Base-by-base conservation (phyloP, 2,329 filamentous ascomycete species). In the Clarireedia homoeocarpa region DNA sequence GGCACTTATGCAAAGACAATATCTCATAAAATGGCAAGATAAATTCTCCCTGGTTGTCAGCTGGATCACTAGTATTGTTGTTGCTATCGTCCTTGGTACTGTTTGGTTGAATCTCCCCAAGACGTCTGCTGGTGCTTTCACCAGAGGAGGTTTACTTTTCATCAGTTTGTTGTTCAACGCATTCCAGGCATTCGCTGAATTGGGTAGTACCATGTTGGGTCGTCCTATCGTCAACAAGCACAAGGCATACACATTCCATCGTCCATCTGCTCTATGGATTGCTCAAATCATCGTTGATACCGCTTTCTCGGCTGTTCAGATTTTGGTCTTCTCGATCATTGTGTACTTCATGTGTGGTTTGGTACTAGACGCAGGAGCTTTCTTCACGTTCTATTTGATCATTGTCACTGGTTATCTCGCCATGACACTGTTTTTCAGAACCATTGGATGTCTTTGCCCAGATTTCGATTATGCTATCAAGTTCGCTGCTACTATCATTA, bases 401-500 rank as follows among this genome's bases (percentile, higher is more conserved):
- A 80, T 91, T 15, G 76, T 89, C 45, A 79, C 79, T 2, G 83
- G 80, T 3, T 88, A 87, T 63, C 77, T 88, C 30, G 80, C 80
- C 9, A 90, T 91, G 84, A 89, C 86, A 0, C 73, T 90, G 2
- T 86, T 90, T 69, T 91, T 91, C 74, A 75, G 88, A 58, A 88
- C 86, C 2, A 77, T 91, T 2, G 88, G 85, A 6, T 89, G 84
- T 58, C 58, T 88, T 12, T 90, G 86, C 58, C 86, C 88, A 0
- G 87, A 90, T 65, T 95, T 95, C 57, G 88, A 95, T 67, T 88
- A 87, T 45, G 91, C 91, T 3, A 88, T 91, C 70, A 91, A 91
- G 69, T 86, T 89, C 55, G 88, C 88, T 6, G 84, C 89, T 5
- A 77, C 89, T 1, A 79, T 90, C 52, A 90, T 95, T 61, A 91